These are phyloP conservation scores for Thielaviopsis musarum DNA, from an alignment of 2,329 filamentous ascomycete genomes.

Conservation along the genomic window DNA sequence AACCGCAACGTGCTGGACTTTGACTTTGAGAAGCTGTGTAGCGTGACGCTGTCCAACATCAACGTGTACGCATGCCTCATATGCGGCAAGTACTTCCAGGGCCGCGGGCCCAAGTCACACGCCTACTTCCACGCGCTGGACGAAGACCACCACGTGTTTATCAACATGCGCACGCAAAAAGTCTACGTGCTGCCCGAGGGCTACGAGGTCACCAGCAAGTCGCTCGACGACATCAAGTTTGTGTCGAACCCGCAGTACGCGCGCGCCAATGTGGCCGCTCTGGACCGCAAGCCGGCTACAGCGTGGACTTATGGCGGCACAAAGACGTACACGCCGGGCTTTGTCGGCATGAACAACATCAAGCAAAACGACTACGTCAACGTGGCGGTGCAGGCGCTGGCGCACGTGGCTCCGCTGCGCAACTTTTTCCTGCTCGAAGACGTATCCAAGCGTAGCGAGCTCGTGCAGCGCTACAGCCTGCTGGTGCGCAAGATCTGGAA, in stretches of 20 bases:
- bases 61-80: slow-evolving; percentile 97
- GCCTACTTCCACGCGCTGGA: slow-evolving; percentile 97
- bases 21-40: slow-evolving; percentile 97
- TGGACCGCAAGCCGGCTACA: slow-evolving; percentile 49
- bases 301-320: slow-evolving; percentile 60
- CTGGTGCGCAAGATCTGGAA: slow-evolving; percentile 98
- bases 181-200: slow-evolving; percentile 89
- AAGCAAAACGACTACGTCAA: slow-evolving; percentile 99
- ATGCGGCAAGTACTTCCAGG: slow-evolving; percentile 96
- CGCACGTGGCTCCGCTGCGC: slow-evolving; percentile 74
- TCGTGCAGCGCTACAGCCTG: slow-evolving; percentile 75
- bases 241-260: slow-evolving; percentile 83
- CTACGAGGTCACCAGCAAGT: slow-evolving; percentile 90
- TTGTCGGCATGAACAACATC: slow-evolving; percentile 99
- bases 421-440: slow-evolving; percentile 87
- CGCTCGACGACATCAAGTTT: slow-evolving; percentile 94
- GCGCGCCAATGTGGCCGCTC: slow-evolving; percentile 58
- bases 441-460: slow-evolving; percentile 53
- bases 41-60: slow-evolving; percentile 88
- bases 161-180: slow-evolving; percentile 88
- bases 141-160: slow-evolving; percentile 89
- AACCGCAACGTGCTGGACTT: slow-evolving; percentile 87
- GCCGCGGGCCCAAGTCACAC: slow-evolving; percentile 81
- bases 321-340: slow-evolving; percentile 79
- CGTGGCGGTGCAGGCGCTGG: slow-evolving; percentile 77